Evolutionary conservation across 495 filamentous ascomycete species (phyloP).

Genomic region (Lepidopterella palustris): DNA sequence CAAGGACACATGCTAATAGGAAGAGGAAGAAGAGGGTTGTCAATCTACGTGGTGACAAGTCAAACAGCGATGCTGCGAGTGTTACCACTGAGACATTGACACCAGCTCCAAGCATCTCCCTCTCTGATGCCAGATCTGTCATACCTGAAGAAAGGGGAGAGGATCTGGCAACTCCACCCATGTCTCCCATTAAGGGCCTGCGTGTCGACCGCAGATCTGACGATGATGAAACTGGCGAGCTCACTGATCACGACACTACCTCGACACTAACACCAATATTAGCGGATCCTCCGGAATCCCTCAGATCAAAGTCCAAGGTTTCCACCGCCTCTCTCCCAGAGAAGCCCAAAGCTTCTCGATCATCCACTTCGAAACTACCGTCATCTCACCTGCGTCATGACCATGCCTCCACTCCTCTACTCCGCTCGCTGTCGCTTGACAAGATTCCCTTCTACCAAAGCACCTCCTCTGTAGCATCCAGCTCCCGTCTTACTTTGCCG

Average conservation of each 20-base stretch:
- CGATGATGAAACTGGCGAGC: conserved; percentile 18
- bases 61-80: conserved; percentile 27
- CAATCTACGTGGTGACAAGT: conserved; percentile 65
- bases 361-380: conserved; percentile 7
- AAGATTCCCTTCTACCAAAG: conserved; percentile 13
- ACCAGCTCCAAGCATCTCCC: conserved; percentile 36
- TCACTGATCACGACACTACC: conserved; percentile 5
- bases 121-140: conserved; percentile 44
- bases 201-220: conserved; percentile 24
- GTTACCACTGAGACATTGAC: conserved; percentile 34
- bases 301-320: conserved; percentile 5
- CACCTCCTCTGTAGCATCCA: neutral
- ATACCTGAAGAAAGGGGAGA: conserved; percentile 52
- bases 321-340: neutral
- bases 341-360: neutral
- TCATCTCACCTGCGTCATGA: conserved; percentile 11
- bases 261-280: conserved; percentile 36
- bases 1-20: conserved; percentile 56
- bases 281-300: conserved; percentile 20
- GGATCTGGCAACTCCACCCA: conserved; percentile 45
- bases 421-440: conserved; percentile 26
- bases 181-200: conserved; percentile 37
- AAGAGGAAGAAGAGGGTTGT: conserved; percentile 93
- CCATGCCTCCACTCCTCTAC: conserved; percentile 21
- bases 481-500: conserved; percentile 4